A percentile compares a stretch with the other conserved stretches of the same genome.
Evolutionary conservation across 2,329 filamentous ascomycete species (phyloP).

Genomic region (Xylariaceae sp.): DNA sequence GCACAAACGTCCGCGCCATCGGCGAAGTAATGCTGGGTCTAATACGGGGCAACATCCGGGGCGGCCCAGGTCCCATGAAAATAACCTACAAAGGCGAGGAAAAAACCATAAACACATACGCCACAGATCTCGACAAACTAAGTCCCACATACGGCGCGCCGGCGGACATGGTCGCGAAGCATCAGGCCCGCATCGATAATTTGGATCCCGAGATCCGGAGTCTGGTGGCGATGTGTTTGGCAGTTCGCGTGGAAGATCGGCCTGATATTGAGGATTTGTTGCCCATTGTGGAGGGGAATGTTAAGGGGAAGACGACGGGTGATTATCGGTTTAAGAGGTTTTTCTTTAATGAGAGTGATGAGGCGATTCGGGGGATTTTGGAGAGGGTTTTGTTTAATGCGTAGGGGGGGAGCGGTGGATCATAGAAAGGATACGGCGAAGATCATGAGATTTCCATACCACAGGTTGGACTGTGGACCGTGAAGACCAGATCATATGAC

Average conservation of each 20-base stretch:
- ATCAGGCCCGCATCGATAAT: conserved; percentile 17
- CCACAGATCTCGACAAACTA: conserved; percentile 10
- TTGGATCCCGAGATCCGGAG: conserved; percentile 20
- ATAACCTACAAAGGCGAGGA: conserved; percentile 6
- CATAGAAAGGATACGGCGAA: too few relatives aligned
- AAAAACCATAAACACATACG: conserved; percentile 5
- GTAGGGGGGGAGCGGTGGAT: not conserved
- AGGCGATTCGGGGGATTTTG: conserved; percentile 2
- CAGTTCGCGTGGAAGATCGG: conserved; percentile 7
- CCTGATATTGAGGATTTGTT: conserved; percentile 20
- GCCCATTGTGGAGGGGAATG: conserved; percentile 14
- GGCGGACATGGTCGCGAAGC: not conserved
- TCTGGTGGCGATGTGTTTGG: conserved; percentile 19
- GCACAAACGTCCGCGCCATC: conserved; percentile 13
- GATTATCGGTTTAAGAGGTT: conserved; percentile 8
- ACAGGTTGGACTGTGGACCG: too few relatives aligned
- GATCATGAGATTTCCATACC: too few relatives aligned
- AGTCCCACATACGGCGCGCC: conserved; percentile 8
- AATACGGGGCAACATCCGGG: conserved; percentile 15
- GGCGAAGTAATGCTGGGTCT: conserved; percentile 19
- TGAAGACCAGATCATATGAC: not conserved
- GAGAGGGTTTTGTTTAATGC: conserved; percentile 2
- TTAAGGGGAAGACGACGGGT: not conserved
- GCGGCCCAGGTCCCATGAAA: conserved; percentile 14
- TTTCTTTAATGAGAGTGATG: conserved; percentile 7